Conservation (phyloP, 2,329 filamentous ascomycete genomes). For the Knufia petricola region DNA sequence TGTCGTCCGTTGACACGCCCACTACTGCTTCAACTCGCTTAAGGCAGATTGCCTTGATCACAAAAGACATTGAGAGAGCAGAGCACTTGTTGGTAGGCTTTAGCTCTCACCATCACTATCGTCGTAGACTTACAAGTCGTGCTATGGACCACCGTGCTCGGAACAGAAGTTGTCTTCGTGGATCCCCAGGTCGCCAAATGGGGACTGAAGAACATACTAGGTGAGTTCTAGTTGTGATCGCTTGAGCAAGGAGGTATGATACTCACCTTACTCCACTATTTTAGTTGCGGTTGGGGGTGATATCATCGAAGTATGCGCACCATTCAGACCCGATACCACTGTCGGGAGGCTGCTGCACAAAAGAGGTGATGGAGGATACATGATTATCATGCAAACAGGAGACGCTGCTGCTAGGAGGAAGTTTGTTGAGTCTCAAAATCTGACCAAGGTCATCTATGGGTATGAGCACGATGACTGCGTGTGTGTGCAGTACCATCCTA, state of each 20-base stretch:
- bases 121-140: not conserved
- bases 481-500: constrained; percentile 38
- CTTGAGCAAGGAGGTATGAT: too few relatives aligned
- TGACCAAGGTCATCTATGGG: constrained; percentile 32
- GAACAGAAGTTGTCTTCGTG: constrained; percentile 32
- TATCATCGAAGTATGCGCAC: constrained; percentile 33
- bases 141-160: constrained; percentile 26
- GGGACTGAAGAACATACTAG: constrained; percentile 33
- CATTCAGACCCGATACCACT: constrained; percentile 30
- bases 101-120: not conserved
- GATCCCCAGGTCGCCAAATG: constrained; percentile 32
- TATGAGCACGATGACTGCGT: constrained; percentile 28
- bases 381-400: constrained; percentile 40
- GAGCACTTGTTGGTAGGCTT: constrained; percentile 19
- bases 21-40: too few relatives aligned
- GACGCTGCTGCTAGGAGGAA: constrained; percentile 30
- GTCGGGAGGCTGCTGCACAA: constrained; percentile 34
- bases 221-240: constrained; percentile 18
- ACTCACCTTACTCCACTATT: not conserved
- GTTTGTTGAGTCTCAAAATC: constrained; percentile 29
- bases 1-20: too few relatives aligned
- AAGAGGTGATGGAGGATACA: constrained; percentile 38
- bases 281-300: constrained; percentile 36
- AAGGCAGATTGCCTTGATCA: constrained; percentile 24
- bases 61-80: constrained; percentile 20